Evolutionary conservation across 352 stramenopile genomes (phyloP).

Genomic region (Globisporangium viniferum): DNA sequence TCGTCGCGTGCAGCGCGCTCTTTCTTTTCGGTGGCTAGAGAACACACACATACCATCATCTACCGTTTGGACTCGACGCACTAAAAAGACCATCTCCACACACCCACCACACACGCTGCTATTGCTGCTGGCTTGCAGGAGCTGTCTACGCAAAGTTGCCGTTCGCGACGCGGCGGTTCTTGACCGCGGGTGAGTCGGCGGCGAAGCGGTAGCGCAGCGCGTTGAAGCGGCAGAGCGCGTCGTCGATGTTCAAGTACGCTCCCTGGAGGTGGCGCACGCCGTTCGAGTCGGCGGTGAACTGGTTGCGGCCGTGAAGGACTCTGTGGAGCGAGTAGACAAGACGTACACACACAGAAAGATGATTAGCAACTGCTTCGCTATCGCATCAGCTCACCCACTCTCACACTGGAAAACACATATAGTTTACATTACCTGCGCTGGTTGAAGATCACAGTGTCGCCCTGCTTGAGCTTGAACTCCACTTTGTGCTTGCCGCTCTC

Average conservation of each 20-base stretch:
- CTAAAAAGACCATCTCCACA: neutral
- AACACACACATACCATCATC: neutral
- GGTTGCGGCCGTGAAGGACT: conserved; percentile 75
- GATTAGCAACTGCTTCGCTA: neutral
- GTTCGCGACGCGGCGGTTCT: conserved; percentile 70
- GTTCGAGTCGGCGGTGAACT: conserved; percentile 66
- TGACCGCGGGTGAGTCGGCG: conserved; percentile 30
- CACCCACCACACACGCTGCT: neutral
- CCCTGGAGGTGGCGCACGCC: conserved; percentile 80
- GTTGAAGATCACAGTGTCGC: conserved; percentile 86
- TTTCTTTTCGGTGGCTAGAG: neutral
- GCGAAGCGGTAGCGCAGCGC: conserved; percentile 60
- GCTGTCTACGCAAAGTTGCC: conserved; percentile 59
- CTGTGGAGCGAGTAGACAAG: conserved; percentile 14
- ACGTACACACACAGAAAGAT: neutral
- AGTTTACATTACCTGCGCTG: conserved; percentile 44
- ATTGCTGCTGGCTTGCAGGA: neutral
- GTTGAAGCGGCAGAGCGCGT: conserved; percentile 83
- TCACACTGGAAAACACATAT: neutral
- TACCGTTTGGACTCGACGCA: neutral
- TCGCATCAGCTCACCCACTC: neutral
- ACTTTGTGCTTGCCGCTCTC: conserved; percentile 65
- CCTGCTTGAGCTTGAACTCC: conserved; percentile 75
- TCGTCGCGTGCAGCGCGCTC: neutral
- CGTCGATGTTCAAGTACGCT: conserved; percentile 88